Conservation (phyloP, 352 stramenopile species). For the Phytophthora ohioensis region DNA sequence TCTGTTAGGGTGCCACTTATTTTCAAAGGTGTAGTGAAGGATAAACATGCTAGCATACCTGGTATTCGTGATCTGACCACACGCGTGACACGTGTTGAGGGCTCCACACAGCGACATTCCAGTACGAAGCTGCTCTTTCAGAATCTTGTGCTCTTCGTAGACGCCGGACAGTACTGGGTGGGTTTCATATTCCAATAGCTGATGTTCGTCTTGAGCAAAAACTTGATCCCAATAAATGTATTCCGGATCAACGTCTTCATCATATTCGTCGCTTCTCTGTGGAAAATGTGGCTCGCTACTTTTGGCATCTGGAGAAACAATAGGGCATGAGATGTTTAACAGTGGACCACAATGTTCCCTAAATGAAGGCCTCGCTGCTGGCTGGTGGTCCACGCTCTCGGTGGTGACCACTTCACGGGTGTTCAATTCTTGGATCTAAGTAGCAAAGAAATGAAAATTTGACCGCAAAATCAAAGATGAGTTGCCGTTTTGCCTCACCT, state of each 20-base stretch:
- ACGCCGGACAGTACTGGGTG: background rate
- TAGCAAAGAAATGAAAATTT: background rate
- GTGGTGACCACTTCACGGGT: background rate
- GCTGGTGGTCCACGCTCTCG: background rate
- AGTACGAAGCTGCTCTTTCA: background rate
- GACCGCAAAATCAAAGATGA: too few species aligned
- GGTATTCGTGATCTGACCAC: conserved; percentile 7
- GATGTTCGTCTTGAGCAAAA: background rate
- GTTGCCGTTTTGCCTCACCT: conserved; percentile 12
- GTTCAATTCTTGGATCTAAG: conserved; percentile 7
- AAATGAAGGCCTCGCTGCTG: background rate
- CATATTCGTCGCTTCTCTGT: too few species aligned
- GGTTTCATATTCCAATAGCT: background rate
- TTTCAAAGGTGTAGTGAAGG: background rate
- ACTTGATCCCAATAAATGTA: background rate
- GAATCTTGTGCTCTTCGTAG: background rate
- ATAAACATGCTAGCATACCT: conserved; percentile 10
- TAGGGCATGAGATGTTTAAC: background rate
- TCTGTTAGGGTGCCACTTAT: background rate
- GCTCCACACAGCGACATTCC: background rate
- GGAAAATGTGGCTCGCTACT: too few species aligned
- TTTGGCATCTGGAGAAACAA: background rate
- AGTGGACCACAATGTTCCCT: background rate
- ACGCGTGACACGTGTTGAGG: conserved; percentile 19
- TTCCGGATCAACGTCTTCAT: too few species aligned